Percentiles rank a stretch among this genome's conserved stretches.
phyloP scores from a whole-genome alignment of 1,139 yeast genomes.

The Scheffersomyces lignicola region DNA sequence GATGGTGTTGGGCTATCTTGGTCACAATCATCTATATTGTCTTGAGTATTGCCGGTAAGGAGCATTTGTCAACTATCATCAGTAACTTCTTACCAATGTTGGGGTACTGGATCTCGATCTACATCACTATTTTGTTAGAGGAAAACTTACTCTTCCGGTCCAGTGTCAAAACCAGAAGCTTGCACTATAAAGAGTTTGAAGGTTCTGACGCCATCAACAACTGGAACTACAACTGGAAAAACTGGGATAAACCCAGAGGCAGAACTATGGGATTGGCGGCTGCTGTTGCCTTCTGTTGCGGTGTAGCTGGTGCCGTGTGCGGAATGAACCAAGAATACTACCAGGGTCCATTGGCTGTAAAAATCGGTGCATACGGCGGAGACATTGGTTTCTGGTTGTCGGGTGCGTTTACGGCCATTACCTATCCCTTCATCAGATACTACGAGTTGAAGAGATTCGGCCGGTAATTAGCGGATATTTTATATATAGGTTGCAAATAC shows the following conservation, averaged over 20 bases:
- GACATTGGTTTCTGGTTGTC: constrained; percentile 58
- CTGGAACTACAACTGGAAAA: constrained; percentile 57
- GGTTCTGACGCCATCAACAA: constrained; percentile 34
- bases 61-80: constrained; percentile 69
- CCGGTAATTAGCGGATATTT: too few relatives aligned
- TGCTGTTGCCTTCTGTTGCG: constrained; percentile 21
- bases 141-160: constrained; percentile 75
- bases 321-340: constrained; percentile 37
- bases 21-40: constrained; percentile 66
- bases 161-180: constrained; percentile 41
- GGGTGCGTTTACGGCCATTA: constrained; percentile 65
- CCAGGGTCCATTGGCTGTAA: constrained; percentile 28
- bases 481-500: too few relatives aligned
- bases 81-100: constrained; percentile 89
- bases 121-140: constrained; percentile 66
- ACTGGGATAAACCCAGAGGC: constrained; percentile 57
- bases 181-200: constrained; percentile 55
- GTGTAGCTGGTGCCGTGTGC: constrained; percentile 30
- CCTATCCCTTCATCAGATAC: constrained; percentile 64
- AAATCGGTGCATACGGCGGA: constrained; percentile 21
- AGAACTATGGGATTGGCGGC: constrained; percentile 41
- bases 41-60: constrained; percentile 71
- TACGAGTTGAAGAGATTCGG: constrained; percentile 59
- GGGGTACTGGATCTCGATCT: constrained; percentile 89
- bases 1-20: constrained; percentile 73